phyloP scores from a whole-genome alignment of 768 basidiomycete species.

The Amanita subjunquillea region DNA sequence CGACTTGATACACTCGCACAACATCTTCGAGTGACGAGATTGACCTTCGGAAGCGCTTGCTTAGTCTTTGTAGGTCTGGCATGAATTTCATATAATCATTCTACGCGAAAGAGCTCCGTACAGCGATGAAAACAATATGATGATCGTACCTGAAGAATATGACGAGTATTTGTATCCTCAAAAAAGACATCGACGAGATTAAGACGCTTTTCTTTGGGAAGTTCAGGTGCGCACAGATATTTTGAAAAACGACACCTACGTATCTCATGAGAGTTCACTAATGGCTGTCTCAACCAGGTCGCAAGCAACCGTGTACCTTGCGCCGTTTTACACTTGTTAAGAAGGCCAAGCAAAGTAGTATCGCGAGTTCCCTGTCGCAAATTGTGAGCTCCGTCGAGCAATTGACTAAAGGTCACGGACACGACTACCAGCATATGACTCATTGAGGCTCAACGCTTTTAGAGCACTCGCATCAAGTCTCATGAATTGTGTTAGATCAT shows the following conservation, averaged over 20 bases:
- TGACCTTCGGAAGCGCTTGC: conserved; percentile 83
- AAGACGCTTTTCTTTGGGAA: conserved; percentile 63
- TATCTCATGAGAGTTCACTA: conserved; percentile 91
- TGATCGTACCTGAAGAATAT: conserved; percentile 55
- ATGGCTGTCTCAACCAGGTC: conserved; percentile 92
- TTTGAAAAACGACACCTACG: conserved; percentile 33
- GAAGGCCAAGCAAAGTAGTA: conserved; percentile 76
- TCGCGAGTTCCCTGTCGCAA: conserved; percentile 52
- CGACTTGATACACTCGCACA: conserved; percentile 90
- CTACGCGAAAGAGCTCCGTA: conserved; percentile 23
- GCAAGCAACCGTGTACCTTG: conserved; percentile 85
- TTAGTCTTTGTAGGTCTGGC: conserved; percentile 89
- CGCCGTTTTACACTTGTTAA: conserved; percentile 94
- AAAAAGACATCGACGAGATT: conserved; percentile 81
- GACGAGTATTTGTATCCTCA: conserved; percentile 64
- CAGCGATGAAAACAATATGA: background rate
- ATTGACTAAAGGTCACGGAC: conserved; percentile 17
- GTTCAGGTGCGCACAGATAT: background rate
- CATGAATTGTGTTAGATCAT: conserved; percentile 94
- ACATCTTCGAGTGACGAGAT: conserved; percentile 88
- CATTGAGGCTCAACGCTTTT: conserved; percentile 78
- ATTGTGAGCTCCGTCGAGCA: conserved; percentile 1
- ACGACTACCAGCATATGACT: conserved; percentile 34
- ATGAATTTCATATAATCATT: conserved; percentile 83
- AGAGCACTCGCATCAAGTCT: conserved; percentile 91